A percentile compares a stretch with the other conserved stretches of the same genome.
These are phyloP conservation scores for Sequoiadendron giganteum DNA, from an alignment of 75 land plant species.

Conservation along the genomic window DNA sequence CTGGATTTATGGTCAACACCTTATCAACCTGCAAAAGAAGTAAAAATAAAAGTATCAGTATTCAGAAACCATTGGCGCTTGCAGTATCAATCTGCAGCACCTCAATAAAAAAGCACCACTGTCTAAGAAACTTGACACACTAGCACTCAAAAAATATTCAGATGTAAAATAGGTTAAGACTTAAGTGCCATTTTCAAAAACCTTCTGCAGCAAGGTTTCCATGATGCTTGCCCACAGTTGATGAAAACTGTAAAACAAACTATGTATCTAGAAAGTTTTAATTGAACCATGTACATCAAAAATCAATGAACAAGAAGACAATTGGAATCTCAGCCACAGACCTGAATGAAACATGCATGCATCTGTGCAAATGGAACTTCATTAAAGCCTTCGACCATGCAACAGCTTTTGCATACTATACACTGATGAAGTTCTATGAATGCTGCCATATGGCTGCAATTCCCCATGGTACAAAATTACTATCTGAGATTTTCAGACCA, in stretches of 20 bases:
- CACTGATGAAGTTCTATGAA: background rate
- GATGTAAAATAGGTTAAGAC: background rate
- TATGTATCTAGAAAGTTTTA: background rate
- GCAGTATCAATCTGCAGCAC: background rate
- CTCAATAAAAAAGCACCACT: background rate
- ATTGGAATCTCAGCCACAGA: background rate
- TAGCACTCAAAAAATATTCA: background rate
- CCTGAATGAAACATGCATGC: background rate
- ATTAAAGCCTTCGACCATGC: background rate
- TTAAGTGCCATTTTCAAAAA: background rate
- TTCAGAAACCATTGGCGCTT: background rate
- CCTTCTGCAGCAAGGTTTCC: background rate
- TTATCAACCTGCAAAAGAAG: slow-evolving; percentile 4
- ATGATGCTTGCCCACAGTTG: background rate
- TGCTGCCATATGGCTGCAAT: background rate
- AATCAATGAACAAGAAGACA: background rate
- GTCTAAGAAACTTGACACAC: background rate
- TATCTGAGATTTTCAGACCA: background rate
- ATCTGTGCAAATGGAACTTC: background rate
- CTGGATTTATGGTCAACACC: background rate
- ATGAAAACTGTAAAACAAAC: background rate
- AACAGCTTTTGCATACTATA: slow-evolving; percentile 5
- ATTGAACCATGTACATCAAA: background rate
- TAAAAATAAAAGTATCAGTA: background rate
- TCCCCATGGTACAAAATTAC: slow-evolving; percentile 6